Percentiles rank a stretch among this genome's conserved stretches.
Evolutionary conservation across 768 basidiomycete species (phyloP).

Genomic region (Podaxis mareebaensis): DNA sequence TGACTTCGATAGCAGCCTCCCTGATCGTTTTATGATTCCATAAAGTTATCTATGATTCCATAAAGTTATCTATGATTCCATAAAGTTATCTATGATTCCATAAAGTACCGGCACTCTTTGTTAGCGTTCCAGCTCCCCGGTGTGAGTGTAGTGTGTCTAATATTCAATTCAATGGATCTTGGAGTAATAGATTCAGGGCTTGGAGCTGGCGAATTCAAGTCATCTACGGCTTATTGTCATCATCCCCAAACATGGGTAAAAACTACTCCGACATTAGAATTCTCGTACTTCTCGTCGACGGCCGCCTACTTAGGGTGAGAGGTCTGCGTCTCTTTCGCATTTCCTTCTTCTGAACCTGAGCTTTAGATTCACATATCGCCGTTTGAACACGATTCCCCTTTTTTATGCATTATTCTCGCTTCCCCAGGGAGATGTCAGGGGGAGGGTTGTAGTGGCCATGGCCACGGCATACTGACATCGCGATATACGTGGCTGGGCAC

Average conservation of each 20-base stretch:
- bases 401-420: not conserved
- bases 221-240: not conserved
- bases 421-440: not conserved
- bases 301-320: not conserved
- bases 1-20: not conserved
- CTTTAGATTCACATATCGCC: not conserved
- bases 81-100: not conserved
- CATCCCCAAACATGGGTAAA: slow-evolving; percentile 1
- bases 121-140: not conserved
- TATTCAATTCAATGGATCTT: not conserved
- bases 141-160: not conserved
- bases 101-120: not conserved
- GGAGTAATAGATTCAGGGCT: not conserved
- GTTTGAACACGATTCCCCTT: not conserved
- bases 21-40: not conserved
- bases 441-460: not conserved
- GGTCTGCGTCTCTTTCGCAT: not conserved
- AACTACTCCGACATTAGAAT: not conserved
- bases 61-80: too few species aligned
- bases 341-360: too few species aligned
- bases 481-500: not conserved
- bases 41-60: too few species aligned
- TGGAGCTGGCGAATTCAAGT: not conserved
- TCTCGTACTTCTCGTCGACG: not conserved
- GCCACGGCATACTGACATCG: not conserved